Evolutionary conservation across 2,329 filamentous ascomycete genomes (phyloP), one percentile per base, ranked within the genome.

Genomic region (Colletotrichum eremochloae): DNA sequence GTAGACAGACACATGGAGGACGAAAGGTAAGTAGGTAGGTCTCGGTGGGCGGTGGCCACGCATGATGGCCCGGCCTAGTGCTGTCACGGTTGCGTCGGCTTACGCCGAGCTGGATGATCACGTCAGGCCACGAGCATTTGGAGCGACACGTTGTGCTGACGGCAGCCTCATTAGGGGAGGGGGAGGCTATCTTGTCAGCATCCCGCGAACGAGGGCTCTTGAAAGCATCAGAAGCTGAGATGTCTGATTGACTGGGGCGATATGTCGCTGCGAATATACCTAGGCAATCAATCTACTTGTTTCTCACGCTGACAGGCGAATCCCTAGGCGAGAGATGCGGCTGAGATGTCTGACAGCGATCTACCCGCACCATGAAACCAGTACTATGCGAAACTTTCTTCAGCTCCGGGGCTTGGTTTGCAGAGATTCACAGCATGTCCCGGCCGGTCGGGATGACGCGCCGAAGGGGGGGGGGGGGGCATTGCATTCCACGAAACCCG

Each of bases 31-130:
- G 44, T 7, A 48, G 20, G 42, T 40, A 40, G 46, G 67, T 56
- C 46, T 29, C 31, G 48, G 67, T 61, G 46, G 40, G 63, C 36
- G 46, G 24, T 56, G 63, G 40, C 38, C 67, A 44, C 9, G 58
- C 67, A 44, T 5, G 58, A 9, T 63, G 33, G 44, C n/a, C 20
- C n/a, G 38, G 44, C 48, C 63, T 68, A 60, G 58, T 50, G 64
- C 61, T 33, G 50, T 62, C 33, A 55, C 31, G 36, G 64, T 20
- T 42, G 52, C 31, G 44, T 36, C 44, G 58, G 65, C 69, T 63
- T 60, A 68, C 42, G 57, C 55, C 53, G 42, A 61, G 56, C 65
- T 63, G 46, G 57, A 31, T 48, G 57, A 31, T 48, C 40, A 29
- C 44, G 56, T 60, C 38, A 29, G 33, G 46, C 33, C 11, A 44